Conservation (phyloP, 2,329 filamentous ascomycete species). For the Magnaporthiopsis poae region DNA sequence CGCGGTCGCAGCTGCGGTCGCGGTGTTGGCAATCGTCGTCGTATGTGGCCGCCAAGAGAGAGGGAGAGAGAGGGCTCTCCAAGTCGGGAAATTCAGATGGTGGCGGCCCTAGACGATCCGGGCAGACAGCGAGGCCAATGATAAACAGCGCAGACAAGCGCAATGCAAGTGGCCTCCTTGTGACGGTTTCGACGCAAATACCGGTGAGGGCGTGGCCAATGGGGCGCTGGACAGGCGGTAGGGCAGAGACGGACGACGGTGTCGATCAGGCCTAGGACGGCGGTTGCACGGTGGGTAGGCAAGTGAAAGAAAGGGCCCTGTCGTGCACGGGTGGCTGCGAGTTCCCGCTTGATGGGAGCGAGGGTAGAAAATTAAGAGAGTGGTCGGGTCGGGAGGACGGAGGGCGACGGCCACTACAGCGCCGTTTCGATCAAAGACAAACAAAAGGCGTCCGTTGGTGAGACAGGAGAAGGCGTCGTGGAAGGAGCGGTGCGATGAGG, state of each 20-base stretch:
- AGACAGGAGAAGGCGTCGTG: neutral
- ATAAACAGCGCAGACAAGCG: neutral
- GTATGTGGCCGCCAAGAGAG: neutral
- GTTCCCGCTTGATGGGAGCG: neutral
- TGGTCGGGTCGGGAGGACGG: neutral
- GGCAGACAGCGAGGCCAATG: neutral
- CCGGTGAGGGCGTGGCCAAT: neutral
- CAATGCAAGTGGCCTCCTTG: conserved; percentile 2
- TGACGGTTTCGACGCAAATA: neutral
- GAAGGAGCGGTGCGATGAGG: neutral
- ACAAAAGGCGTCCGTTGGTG: neutral
- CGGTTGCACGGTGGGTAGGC: neutral
- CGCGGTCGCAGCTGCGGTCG: neutral
- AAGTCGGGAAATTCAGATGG: neutral
- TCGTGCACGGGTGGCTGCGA: neutral
- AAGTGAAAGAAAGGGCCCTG: neutral
- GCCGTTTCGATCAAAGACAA: conserved; percentile 1
- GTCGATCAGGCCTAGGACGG: neutral
- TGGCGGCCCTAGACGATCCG: neutral
- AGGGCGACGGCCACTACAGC: neutral
- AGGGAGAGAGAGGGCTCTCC: neutral
- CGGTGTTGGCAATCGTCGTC: no score
- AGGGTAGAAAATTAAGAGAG: neutral
- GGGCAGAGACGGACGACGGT: neutral
- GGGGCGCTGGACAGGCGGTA: neutral